Base-by-base conservation (phyloP, 805 yeast genomes). In the Wickerhamiella sorbophila region DNA sequence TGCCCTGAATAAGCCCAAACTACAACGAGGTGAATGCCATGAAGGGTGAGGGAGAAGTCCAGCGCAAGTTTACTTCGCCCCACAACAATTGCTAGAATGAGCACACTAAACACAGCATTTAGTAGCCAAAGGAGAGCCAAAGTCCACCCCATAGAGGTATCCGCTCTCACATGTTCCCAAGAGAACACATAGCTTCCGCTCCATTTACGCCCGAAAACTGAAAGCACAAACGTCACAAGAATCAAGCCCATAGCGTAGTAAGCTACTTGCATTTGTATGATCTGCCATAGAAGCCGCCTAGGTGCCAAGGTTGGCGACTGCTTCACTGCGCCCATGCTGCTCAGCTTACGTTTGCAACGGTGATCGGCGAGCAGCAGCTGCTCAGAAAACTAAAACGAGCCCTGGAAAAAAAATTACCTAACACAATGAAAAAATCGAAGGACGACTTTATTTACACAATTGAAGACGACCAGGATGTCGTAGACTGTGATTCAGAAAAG, bases 41-140 rank as follows among this genome's bases (percentile, higher is more conserved):
- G 95, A 14, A 88, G 74, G 0, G 98, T 91, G n/a, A 88, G 56
- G 9, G 95, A 95, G 64, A 91, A 88, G 61, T 88, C 98, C 81
- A 95, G 81, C 0, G 96, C 97, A 39, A 88, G 64, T 58, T 88
- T 91, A 33, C 94, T 81, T 44, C 97, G 67, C 0, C 97, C 95
- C 10, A 88, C 95, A 21, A 88, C 76, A 1, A 87, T 61, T 1
- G 94, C 84, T 55, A 88, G 76, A 55, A 84, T 85, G 9, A 84
- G 59, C 1, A 86, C 95, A 50, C 94, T 79, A 33, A 91, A 64
- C 35, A 91, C 67, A 0, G 95, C 70, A 57, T 82, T 94, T 39
- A 85, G 59, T 14, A 88, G 64, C 97, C 97, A 88, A 43, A 87
- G 59, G 5, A 73, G 58, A 29, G 79, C 71, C 34, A 88, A 61